These are phyloP conservation scores for Verticillium longisporum DNA, from an alignment of 2,329 filamentous ascomycete species.

Conservation along the genomic window DNA sequence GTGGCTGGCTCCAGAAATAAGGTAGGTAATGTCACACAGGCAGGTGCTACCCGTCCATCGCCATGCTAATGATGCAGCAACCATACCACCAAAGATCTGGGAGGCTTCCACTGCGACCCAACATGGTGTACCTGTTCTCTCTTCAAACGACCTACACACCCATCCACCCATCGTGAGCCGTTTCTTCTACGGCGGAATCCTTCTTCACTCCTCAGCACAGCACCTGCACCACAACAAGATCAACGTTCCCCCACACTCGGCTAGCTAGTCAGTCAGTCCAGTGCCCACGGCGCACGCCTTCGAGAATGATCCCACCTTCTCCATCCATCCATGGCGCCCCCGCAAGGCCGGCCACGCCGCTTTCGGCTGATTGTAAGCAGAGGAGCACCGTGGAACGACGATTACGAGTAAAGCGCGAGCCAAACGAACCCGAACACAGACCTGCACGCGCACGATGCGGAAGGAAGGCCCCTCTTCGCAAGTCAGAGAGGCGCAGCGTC, in stretches of 20 bases:
- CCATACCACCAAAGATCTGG: too few relatives aligned
- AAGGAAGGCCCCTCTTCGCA: too few relatives aligned
- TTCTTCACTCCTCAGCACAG: neutral
- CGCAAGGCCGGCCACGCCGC: neutral
- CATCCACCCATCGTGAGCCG: too few relatives aligned
- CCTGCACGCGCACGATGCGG: neutral
- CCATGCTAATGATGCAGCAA: too few relatives aligned
- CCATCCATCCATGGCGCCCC: neutral
- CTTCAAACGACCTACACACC: too few relatives aligned
- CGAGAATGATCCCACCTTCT: neutral
- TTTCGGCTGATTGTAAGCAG: neutral
- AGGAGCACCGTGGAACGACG: neutral
- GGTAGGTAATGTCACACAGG: too few relatives aligned
- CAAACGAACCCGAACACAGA: neutral
- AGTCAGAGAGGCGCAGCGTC: neutral
- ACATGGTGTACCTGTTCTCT: too few relatives aligned
- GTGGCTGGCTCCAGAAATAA: too few relatives aligned
- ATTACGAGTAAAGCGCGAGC: neutral
- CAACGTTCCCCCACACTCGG: neutral
- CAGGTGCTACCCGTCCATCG: too few relatives aligned
- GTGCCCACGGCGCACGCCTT: neutral
- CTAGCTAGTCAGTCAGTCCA: neutral
- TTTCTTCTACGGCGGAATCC: neutral
- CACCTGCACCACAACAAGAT: neutral
- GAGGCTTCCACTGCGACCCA: too few relatives aligned